Percentiles rank a stretch among this genome's conserved stretches.
phyloP scores from a whole-genome alignment of 306 rosid species.

The Luffa aegyptiaca region DNA sequence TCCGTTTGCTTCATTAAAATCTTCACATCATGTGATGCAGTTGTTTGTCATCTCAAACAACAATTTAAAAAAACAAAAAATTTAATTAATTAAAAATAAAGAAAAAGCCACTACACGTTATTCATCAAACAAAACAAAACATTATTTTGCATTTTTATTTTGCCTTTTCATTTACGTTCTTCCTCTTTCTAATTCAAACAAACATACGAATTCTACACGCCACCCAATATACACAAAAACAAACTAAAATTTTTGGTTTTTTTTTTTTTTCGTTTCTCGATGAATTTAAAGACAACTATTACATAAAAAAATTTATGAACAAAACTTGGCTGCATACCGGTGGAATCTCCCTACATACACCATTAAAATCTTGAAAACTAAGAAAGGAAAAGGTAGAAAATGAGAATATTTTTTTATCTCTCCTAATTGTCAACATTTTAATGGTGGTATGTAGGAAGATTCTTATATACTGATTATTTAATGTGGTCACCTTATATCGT shows the following conservation, averaged over 20 bases:
- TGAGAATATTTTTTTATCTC: no score
- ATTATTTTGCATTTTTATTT: no score
- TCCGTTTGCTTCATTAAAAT: neutral
- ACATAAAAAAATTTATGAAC: neutral
- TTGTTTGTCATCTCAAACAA: neutral
- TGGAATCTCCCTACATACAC: no score
- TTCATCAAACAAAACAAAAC: neutral
- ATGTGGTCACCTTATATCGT: neutral
- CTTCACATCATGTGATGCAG: neutral
- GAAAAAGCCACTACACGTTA: neutral
- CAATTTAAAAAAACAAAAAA: neutral
- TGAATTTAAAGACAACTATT: neutral
- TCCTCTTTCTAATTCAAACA: neutral
- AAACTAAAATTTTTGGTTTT: neutral
- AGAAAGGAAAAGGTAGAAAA: no score
- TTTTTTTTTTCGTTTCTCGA: neutral
- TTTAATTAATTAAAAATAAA: neutral
- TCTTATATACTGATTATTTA: neutral
- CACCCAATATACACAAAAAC: neutral
- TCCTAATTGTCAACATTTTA: no score
- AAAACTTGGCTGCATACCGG: no score
- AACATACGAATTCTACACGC: neutral
- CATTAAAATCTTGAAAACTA: no score
- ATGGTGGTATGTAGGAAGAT: no score
- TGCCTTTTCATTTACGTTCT: neutral